Evolutionary conservation across 768 basidiomycete genomes (phyloP), one percentile per base, ranked within the genome.

Genomic region (Leucogyrophana mollusca): DNA sequence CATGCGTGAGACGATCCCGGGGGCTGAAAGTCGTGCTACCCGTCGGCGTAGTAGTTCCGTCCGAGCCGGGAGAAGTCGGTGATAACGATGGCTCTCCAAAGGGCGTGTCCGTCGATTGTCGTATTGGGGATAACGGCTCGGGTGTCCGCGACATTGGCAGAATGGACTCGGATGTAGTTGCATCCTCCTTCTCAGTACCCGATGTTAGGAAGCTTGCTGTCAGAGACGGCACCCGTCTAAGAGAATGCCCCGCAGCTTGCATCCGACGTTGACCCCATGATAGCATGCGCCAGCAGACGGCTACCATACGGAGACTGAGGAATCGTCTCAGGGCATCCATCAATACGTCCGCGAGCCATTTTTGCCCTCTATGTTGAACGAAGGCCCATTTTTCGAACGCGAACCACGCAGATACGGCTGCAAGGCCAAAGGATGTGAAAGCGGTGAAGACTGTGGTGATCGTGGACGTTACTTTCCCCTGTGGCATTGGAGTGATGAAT

Each of bases 351-450:
- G 75, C 73, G 9, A 87, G 77, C 83, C 84, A 87, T 60, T 85
- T 84, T 49, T 76, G 71, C 4, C 86, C 86, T 32, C 77, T 71
- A 57, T 87, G 80, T 9, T 76, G 73, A 18, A 71, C 64, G 64
- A 80, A 87, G 11, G 79, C 73, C 74, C 77, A 83, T 9, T 80
- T 77, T 58, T 88, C 86, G 4, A 79, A 82, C 10, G 81, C 79
- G 57, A 87, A 85, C 86, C 86, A 89, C 1, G 78, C 66, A 0
- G 85, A 86, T 6, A 87, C 86, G 3, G 85, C 84, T 9, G 75
- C 67, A 9, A 87, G 75, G 38, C 85, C 85, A 53, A 86, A 83
- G 9, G 79, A 83, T 10, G 85, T 87, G 60, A 85, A 80, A 3
- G 81, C 73, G 9, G 85, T 87, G 53, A 87, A 77, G 18, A 87